A percentile compares a stretch with the other conserved stretches of the same genome.
Conservation (phyloP, 495 filamentous ascomycete genomes). For the Pyrenula aspistea region DNA sequence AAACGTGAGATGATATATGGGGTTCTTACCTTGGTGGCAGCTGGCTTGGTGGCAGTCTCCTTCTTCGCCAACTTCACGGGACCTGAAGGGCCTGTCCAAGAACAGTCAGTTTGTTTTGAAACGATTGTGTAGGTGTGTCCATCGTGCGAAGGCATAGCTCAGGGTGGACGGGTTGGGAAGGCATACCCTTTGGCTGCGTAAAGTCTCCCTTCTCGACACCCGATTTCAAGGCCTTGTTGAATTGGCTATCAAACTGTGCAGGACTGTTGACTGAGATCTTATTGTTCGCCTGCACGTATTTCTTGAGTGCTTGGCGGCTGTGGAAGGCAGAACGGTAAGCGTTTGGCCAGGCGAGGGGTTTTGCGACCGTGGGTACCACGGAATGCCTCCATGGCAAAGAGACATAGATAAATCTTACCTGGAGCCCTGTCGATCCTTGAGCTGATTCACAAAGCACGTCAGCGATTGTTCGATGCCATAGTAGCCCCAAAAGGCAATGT, state of each 20-base stretch:
- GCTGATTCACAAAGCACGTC: slow-evolving; percentile 27
- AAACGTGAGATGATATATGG: slow-evolving; percentile 8
- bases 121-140: not conserved
- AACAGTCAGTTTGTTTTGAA: slow-evolving; percentile 29
- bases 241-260: slow-evolving; percentile 72
- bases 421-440: slow-evolving; percentile 55
- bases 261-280: slow-evolving; percentile 56
- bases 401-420: slow-evolving; percentile 34
- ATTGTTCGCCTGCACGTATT: slow-evolving; percentile 96
- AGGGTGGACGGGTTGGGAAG: not conserved
- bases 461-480: slow-evolving; percentile 19
- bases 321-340: slow-evolving; percentile 1
- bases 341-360: not conserved
- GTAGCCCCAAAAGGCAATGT: too few relatives aligned
- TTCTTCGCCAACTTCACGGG: slow-evolving; percentile 97
- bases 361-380: slow-evolving; percentile 2
- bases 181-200: slow-evolving; percentile 88
- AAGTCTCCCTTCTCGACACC: slow-evolving; percentile 88
- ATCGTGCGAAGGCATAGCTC: too few relatives aligned
- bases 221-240: slow-evolving; percentile 83
- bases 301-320: slow-evolving; percentile 94
- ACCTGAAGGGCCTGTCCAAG: slow-evolving; percentile 63
- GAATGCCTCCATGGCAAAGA: slow-evolving; percentile 7
- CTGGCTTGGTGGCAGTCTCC: slow-evolving; percentile 40
- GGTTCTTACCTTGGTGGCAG: slow-evolving; percentile 36